Base-by-base conservation (phyloP, 164 flowering plant genomes). In the Vitis labrusca region DNA sequence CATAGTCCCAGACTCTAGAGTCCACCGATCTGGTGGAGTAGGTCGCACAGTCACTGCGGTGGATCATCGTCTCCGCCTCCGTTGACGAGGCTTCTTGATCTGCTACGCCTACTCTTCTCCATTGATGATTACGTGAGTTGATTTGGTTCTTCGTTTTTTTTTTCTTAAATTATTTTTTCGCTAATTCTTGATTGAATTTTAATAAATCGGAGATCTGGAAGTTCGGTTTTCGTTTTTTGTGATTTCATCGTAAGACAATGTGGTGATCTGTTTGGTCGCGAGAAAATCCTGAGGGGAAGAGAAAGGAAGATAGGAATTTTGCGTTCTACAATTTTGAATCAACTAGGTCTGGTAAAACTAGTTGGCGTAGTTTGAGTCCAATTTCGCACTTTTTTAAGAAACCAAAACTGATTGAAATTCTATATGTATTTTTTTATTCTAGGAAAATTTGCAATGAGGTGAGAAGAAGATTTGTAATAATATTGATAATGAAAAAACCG, bases 181-280 rank as follows among this genome's bases (percentile, higher is more conserved):
- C 12, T 59, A 2, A 11, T 11, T 5, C 12, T 14, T 32, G 15
- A 1, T 61, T 32, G 15, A 15, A 4, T 29, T 27, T 23, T 8
- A 1, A 14, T 32, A n/a, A 50, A n/a, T 50, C 13, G 66, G 55
- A 64, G 66, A 64, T 64, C 66, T 49, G 66, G 27, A 5, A 4
- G 9, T 50, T 64, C 9, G 55, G 23, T 64, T 60, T 32, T n/a
- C 23, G 27, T 23, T 23, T 23, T 61, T 14, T 12, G 9, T 3
- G 27, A 17, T 59, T 27, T 23, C 2, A 10, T 27, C n/a, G 56
- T 2, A 14, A 6, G 5, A 12, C n/a, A 53, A 53, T 53, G 56
- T 14, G 16, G 4, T 53, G 56, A 53, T 11, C 44, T 5, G n/a
- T 27, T 59, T 59, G 44, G 44, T 23, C 13, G 12, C 61, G 11